Conservation (phyloP, 148 eudicot genomes). For the Fagopyrum esculentum region DNA sequence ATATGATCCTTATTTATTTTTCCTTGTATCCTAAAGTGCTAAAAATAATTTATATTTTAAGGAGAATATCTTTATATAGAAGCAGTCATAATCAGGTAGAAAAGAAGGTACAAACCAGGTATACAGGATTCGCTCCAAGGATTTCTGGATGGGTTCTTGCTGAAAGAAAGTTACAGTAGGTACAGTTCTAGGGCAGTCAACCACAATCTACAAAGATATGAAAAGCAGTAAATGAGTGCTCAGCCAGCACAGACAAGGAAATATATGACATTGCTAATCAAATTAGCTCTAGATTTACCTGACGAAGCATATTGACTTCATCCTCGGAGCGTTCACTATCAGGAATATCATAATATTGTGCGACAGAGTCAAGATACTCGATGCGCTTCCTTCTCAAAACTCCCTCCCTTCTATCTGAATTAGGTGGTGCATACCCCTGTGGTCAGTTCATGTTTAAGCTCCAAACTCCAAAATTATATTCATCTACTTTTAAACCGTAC, state of each 20-base stretch:
- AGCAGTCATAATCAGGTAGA: not conserved
- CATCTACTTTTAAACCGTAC: not conserved
- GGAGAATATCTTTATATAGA: not conserved
- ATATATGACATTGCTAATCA: conserved; percentile 1
- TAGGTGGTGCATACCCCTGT: conserved; percentile 99
- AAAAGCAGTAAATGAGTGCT: conserved; percentile 1
- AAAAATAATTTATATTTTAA: not conserved
- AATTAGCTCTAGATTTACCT: conserved; percentile 36
- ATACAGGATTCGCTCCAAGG: conserved; percentile 92
- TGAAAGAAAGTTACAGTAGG: conserved; percentile 94
- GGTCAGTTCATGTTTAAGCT: conserved; percentile 66
- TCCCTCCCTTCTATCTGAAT: conserved; percentile 99
- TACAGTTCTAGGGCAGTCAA: conserved; percentile 98
- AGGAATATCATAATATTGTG: conserved; percentile 83
- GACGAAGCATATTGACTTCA: conserved; percentile 97
- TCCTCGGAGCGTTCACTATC: conserved; percentile 91
- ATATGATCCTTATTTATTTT: not conserved
- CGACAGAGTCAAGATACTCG: conserved; percentile 85
- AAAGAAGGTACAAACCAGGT: conserved; percentile 53
- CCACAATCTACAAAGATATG: conserved; percentile 50
- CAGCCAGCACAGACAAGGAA: not conserved
- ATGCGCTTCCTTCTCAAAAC: conserved; percentile 93
- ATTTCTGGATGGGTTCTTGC: conserved; percentile 79
- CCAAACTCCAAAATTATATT: conserved; percentile 20
- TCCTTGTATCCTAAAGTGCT: too few relatives aligned